A percentile compares a stretch with the other conserved stretches of the same genome.
These are phyloP conservation scores for Boehmeria nivea DNA, from an alignment of 306 rosid species.

Conservation along the genomic window DNA sequence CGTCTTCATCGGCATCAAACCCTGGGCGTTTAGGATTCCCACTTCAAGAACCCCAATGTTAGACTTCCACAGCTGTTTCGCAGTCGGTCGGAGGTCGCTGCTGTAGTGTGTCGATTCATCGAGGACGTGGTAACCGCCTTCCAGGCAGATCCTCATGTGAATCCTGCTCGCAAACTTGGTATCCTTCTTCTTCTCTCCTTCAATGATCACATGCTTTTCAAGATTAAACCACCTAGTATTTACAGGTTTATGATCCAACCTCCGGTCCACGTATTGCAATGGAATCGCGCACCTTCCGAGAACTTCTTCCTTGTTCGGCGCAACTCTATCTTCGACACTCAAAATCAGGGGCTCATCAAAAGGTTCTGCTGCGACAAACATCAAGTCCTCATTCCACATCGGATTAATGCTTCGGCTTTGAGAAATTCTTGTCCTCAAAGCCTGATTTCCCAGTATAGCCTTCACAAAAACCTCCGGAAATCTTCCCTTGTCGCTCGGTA, in stretches of 20 bases:
- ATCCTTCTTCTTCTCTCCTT: conserved; percentile 94
- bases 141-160: conserved; percentile 85
- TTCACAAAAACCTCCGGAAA: conserved; percentile 83
- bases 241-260: conserved; percentile 83
- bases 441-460: conserved; percentile 76
- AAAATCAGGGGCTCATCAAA: conserved; percentile 80
- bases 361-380: conserved; percentile 91
- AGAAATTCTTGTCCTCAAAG: conserved; percentile 67
- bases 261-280: conserved; percentile 48
- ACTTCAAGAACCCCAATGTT: conserved; percentile 85
- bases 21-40: conserved; percentile 86
- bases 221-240: conserved; percentile 75
- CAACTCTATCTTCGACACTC: conserved; percentile 89
- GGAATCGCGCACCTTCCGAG: conserved; percentile 66
- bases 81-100: conserved; percentile 96
- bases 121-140: conserved; percentile 92
- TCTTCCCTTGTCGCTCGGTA: conserved; percentile 66
- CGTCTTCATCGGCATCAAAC: conserved; percentile 89
- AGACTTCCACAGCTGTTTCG: conserved; percentile 78
- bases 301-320: conserved; percentile 79
- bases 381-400: conserved; percentile 96
- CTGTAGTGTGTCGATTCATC: conserved; percentile 97
- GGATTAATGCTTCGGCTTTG: conserved; percentile 76
- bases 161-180: conserved; percentile 84
- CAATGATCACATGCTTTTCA: conserved; percentile 60